phyloP scores from a whole-genome alignment of 2,329 filamentous ascomycete genomes.

The Exophiala oligosperma region DNA sequence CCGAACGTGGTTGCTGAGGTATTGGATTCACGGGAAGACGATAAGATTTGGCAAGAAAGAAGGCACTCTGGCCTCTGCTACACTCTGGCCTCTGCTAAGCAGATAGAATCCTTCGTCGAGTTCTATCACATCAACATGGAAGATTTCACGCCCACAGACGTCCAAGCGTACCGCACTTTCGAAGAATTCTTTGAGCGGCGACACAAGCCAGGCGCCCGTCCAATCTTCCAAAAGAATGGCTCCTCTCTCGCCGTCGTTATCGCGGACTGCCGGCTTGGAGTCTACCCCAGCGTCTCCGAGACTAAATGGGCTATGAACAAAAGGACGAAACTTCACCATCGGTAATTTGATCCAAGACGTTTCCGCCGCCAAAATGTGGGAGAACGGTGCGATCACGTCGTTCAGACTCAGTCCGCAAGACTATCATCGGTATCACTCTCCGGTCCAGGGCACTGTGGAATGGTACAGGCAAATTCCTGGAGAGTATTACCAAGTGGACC shows the following conservation, averaged over 20 bases:
- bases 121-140: slow-evolving; percentile 94
- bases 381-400: slow-evolving; percentile 77
- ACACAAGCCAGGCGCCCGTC: slow-evolving; percentile 79
- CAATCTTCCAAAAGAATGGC: slow-evolving; percentile 84
- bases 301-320: slow-evolving; percentile 92
- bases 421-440: slow-evolving; percentile 97
- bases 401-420: slow-evolving; percentile 96
- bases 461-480: slow-evolving; percentile 84
- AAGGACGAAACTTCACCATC: slow-evolving; percentile 90
- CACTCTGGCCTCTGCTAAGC: slow-evolving; percentile 39
- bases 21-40: slow-evolving; percentile 40
- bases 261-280: slow-evolving; percentile 87
- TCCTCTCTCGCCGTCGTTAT: slow-evolving; percentile 86
- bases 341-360: slow-evolving; percentile 84
- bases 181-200: slow-evolving; percentile 98
- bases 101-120: slow-evolving; percentile 86
- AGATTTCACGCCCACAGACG: slow-evolving; percentile 77
- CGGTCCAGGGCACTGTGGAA: slow-evolving; percentile 85
- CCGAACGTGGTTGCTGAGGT: slow-evolving; percentile 38
- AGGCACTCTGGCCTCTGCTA: slow-evolving; percentile 84
- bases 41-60: slow-evolving; percentile 73
- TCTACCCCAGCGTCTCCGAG: slow-evolving; percentile 82
- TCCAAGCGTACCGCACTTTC: slow-evolving; percentile 84
- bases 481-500: slow-evolving; percentile 98
- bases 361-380: slow-evolving; percentile 66